phyloP scores from a whole-genome alignment of 2,329 filamentous ascomycete genomes.

The Ceratocystiopsis sp. region DNA sequence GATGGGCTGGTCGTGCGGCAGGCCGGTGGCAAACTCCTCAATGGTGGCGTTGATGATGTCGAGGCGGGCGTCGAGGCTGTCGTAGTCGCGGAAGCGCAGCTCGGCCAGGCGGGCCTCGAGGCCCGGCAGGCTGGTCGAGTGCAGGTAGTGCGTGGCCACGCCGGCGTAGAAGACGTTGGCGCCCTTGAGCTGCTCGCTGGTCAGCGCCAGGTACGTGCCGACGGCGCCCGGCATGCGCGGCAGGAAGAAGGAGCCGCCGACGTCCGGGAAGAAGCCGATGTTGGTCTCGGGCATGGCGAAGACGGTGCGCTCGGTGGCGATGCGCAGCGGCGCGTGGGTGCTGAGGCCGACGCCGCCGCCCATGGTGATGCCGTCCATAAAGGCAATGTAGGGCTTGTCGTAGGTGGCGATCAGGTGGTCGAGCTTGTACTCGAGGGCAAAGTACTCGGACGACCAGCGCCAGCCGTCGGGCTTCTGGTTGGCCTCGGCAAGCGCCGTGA shows the following conservation, averaged over 20 bases:
- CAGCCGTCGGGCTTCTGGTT: conserved; percentile 55
- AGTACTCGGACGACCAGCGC: conserved; percentile 65
- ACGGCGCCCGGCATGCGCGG: conserved; percentile 72
- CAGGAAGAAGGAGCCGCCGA: conserved; percentile 91
- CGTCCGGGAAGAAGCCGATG: conserved; percentile 97
- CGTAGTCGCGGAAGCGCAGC: conserved; percentile 70
- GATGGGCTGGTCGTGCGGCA: conserved; percentile 59
- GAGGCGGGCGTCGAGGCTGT: conserved; percentile 43
- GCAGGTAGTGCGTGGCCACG: conserved; percentile 87
- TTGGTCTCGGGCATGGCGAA: conserved; percentile 99
- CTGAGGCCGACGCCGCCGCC: conserved; percentile 89
- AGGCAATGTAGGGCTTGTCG: conserved; percentile 77
- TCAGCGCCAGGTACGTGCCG: conserved; percentile 86
- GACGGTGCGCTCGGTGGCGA: conserved; percentile 86
- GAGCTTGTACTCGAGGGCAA: conserved; percentile 86
- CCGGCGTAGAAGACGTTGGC: conserved; percentile 81
- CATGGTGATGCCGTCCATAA: conserved; percentile 98
- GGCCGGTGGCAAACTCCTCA: conserved; percentile 74
- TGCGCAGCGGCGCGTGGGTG: conserved; percentile 87
- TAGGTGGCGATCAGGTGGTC: conserved; percentile 94
- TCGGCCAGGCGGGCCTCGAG: conserved; percentile 78
- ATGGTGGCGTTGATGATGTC: conserved; percentile 70
- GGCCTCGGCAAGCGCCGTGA: conserved; percentile 56
- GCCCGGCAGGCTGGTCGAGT: conserved; percentile 69
- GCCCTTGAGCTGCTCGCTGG: conserved; percentile 67